Base-by-base conservation (phyloP, 140 eudicot species). In the Eryngium alpinum region DNA sequence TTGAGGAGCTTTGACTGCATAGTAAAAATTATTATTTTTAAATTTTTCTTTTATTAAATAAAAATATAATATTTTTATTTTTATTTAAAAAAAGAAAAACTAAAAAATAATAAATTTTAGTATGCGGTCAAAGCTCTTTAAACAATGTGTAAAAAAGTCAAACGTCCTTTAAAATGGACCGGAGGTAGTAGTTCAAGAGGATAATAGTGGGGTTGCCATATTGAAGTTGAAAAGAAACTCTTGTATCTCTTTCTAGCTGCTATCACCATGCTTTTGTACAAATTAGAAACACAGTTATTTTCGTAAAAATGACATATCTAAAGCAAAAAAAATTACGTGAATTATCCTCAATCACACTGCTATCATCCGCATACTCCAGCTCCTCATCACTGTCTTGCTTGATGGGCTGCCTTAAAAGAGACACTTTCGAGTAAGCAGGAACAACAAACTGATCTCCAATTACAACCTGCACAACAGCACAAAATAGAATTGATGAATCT, bases 341-440 rank as follows among this genome's bases (percentile, higher is more conserved):
- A 77, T 46, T 50, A n/a, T 88, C 94, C 32, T 86, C 65, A 60
- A 56, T 75, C 69, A 87, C 93, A 63, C 81, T 85, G 79, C 94
- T 89, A 66, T 78, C 88, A 83, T 94, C 99, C 79, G 95, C 95
- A 84, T 94, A 94, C 84, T 94, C 99, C 72, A 92, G 90, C 86
- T 94, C 99, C 84, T 94, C 99, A 46, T 94, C 99, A 85, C 99
- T 94, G 77, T 94, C 99, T 89, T 89, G 84, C 77, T 81, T 84
- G 82, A 90, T 86, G 17, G 99, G 97, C 81, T 94, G 93, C 63
- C 87, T 90, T 81, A 82, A 89, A 78, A 94, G 86, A 38, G 99
- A 94, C 78, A 91, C 99, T 88, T 92, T 94, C 6, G 99, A 94
- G 86, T 94, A 92, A 56, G 92, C 87, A 49, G 99, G 99, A 79